Evolutionary conservation across 305 asterid species (phyloP).

Genomic region (Fraxinus albicans): DNA sequence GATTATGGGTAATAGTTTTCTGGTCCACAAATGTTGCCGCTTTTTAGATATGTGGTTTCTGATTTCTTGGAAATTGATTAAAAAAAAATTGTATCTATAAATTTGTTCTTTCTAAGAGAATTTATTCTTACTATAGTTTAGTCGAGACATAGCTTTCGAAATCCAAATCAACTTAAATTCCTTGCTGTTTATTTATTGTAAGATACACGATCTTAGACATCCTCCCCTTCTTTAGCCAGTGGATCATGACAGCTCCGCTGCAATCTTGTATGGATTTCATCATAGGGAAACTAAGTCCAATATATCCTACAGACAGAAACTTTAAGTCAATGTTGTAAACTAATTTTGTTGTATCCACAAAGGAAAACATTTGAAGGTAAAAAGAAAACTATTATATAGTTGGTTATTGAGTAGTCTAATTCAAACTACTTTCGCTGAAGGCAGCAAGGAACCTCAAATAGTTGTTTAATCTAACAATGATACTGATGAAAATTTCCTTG

Average conservation of each 20-base stretch:
- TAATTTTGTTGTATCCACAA: too few species aligned
- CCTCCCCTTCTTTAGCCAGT: not conserved
- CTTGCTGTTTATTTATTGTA: not conserved
- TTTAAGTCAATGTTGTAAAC: too few species aligned
- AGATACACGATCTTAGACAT: not conserved
- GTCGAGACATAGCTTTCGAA: not conserved
- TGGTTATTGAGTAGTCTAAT: not conserved
- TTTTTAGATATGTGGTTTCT: not conserved
- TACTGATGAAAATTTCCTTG: not conserved
- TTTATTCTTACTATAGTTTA: not conserved
- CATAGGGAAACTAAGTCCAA: not conserved
- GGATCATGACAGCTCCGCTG: not conserved
- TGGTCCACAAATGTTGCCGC: not conserved
- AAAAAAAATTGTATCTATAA: too few species aligned
- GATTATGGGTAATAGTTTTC: not conserved
- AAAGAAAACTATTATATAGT: not conserved
- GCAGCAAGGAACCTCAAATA: not conserved
- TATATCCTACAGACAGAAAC: too few species aligned
- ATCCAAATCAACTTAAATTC: not conserved
- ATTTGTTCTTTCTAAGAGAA: not conserved
- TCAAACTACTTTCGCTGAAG: not conserved
- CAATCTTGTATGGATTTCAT: not conserved
- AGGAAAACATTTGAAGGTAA: not conserved
- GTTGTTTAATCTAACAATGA: not conserved
- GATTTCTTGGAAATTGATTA: not conserved